Conservation (phyloP, 768 basidiomycete species). For the Boletus tylopilopsis region DNA sequence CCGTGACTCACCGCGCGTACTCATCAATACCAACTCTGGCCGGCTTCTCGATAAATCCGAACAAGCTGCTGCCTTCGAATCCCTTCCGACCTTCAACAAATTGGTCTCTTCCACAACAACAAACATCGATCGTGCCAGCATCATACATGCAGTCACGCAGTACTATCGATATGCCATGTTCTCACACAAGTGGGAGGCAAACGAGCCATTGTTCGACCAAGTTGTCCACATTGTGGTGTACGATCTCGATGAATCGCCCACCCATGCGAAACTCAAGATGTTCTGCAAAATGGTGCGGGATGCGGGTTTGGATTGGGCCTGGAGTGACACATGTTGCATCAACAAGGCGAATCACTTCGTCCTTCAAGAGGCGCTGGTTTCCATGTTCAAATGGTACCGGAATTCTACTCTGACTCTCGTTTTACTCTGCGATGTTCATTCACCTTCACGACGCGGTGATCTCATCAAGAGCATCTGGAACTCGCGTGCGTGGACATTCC, state of each 20-base stretch:
- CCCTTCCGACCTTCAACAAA: neutral
- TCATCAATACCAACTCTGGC: neutral
- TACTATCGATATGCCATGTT: conserved; percentile 1
- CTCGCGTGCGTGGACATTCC: neutral
- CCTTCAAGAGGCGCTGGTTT: neutral
- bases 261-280: neutral
- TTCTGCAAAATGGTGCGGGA: neutral
- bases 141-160: neutral
- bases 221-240: neutral
- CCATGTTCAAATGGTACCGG: neutral
- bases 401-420: neutral
- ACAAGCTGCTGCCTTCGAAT: neutral
- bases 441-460: neutral
- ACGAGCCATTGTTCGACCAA: neutral
- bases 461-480: neutral
- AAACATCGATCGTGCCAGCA: neutral
- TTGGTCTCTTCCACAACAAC: neutral
- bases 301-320: neutral
- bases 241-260: neutral
- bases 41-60: neutral
- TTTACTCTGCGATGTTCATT: neutral
- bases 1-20: neutral
- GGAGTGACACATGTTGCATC: conserved; percentile 1
- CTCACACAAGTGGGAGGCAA: neutral
- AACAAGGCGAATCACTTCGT: neutral